A percentile compares a stretch with the other conserved stretches of the same genome.
These are phyloP conservation scores for Sporothrix humicola DNA, from an alignment of 2,329 filamentous ascomycete species.

Conservation along the genomic window DNA sequence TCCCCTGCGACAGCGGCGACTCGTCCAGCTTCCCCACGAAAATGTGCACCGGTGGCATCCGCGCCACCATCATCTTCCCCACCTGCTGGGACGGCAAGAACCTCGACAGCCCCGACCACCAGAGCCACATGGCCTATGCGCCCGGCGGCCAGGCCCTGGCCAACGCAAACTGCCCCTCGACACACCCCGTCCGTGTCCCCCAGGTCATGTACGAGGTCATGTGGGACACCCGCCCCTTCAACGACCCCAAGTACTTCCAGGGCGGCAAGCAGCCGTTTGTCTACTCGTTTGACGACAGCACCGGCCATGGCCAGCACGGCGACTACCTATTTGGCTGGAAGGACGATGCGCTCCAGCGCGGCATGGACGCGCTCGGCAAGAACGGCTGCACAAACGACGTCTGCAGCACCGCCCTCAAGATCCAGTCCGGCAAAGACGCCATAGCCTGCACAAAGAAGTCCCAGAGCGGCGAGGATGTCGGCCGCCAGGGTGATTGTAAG, in stretches of 20 bases:
- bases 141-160: constrained; percentile 52
- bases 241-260: constrained; percentile 51
- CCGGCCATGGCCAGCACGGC: constrained; percentile 55
- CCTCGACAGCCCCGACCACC: constrained; percentile 55
- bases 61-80: constrained; percentile 54
- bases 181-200: constrained; percentile 54
- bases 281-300: constrained; percentile 52
- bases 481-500: constrained; percentile 25
- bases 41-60: constrained; percentile 44
- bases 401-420: constrained; percentile 50
- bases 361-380: constrained; percentile 50
- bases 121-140: constrained; percentile 53
- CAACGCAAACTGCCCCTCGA: constrained; percentile 54
- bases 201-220: constrained; percentile 57
- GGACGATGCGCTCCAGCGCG: constrained; percentile 54
- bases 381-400: constrained; percentile 52
- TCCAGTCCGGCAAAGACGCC: constrained; percentile 50
- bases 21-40: constrained; percentile 56
- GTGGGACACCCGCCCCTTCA: constrained; percentile 53
- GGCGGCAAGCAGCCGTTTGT: constrained; percentile 52
- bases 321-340: constrained; percentile 61
- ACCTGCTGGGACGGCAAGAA: constrained; percentile 61
- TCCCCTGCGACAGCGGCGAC: constrained; percentile 57
- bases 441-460: constrained; percentile 32
- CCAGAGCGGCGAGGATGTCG: constrained; percentile 31